phyloP scores from a whole-genome alignment of 305 asterid species.

The Fraxinus xanthoxyloides region DNA sequence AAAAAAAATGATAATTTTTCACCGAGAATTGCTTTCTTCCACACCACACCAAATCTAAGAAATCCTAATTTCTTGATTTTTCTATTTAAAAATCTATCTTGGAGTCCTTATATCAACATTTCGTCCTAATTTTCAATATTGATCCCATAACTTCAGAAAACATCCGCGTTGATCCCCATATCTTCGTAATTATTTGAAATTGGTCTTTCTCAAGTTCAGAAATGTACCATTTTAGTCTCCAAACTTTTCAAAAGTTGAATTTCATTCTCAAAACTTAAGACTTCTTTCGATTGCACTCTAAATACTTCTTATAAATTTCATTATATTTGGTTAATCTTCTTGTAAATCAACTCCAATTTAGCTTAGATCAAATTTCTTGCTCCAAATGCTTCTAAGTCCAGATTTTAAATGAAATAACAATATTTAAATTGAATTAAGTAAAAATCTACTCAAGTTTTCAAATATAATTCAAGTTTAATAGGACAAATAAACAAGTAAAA shows the following conservation, averaged over 20 bases:
- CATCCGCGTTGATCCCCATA: background rate
- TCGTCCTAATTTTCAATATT: background rate
- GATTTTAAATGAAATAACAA: no score
- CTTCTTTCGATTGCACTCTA: background rate
- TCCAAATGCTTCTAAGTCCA: background rate
- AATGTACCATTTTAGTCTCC: background rate
- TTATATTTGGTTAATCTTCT: no score
- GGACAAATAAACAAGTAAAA: background rate
- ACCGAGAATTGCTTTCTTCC: background rate
- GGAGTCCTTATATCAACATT: no score
- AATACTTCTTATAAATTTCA: no score
- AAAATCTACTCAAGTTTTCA: no score
- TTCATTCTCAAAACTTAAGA: background rate
- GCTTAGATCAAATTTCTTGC: background rate
- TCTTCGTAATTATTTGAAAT: background rate
- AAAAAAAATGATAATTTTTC: no score
- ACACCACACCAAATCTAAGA: background rate
- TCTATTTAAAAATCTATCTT: no score
- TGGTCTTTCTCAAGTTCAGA: background rate
- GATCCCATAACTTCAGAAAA: background rate
- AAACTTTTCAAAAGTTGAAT: background rate
- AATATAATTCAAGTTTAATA: background rate
- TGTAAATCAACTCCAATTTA: background rate
- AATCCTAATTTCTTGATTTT: background rate
- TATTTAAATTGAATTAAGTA: background rate